Percentiles rank a stretch among this genome's conserved stretches.
These are phyloP conservation scores for Puccinia coronata DNA, from an alignment of 1,284 basidiomycete species.

Conservation along the genomic window DNA sequence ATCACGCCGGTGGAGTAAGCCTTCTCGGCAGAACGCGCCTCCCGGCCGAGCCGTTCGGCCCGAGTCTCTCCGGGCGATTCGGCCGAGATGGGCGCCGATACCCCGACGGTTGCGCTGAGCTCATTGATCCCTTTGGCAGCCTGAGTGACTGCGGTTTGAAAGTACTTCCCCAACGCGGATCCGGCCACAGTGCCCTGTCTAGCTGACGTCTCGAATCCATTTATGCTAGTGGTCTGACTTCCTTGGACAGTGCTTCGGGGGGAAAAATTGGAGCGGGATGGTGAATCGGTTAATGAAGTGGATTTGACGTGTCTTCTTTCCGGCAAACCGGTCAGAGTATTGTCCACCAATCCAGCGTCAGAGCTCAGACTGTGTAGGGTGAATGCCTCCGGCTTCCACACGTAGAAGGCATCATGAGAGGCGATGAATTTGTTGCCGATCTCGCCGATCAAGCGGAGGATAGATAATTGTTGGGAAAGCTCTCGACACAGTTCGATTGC, in stretches of 20 bases:
- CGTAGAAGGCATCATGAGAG: conserved; percentile 52
- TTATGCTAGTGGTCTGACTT: neutral
- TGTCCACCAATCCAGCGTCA: conserved; percentile 2
- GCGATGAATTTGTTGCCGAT: conserved; percentile 53
- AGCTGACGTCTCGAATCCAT: neutral
- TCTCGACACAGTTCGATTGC: conserved; percentile 52
- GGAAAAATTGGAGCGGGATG: conserved; percentile 1
- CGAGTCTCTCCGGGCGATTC: conserved; percentile 27
- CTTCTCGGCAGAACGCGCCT: conserved; percentile 39
- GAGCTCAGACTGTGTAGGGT: conserved; percentile 48
- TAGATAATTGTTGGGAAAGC: conserved; percentile 51
- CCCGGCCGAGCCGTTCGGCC: conserved; percentile 33
- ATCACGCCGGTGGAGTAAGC: conserved; percentile 23
- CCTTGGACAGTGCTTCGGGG: neutral
- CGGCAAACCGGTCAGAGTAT: conserved; percentile 20
- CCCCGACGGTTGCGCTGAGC: conserved; percentile 28
- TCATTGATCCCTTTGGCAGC: conserved; percentile 49
- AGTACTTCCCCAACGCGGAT: conserved; percentile 16
- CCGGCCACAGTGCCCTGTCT: neutral
- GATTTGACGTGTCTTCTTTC: conserved; percentile 22
- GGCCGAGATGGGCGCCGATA: neutral
- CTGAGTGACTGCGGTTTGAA: conserved; percentile 45
- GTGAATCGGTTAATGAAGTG: neutral
- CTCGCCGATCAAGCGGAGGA: conserved; percentile 53
- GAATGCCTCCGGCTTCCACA: conserved; percentile 53